Conservation (phyloP, 768 basidiomycete species). For the Tylopilus intermedius region DNA sequence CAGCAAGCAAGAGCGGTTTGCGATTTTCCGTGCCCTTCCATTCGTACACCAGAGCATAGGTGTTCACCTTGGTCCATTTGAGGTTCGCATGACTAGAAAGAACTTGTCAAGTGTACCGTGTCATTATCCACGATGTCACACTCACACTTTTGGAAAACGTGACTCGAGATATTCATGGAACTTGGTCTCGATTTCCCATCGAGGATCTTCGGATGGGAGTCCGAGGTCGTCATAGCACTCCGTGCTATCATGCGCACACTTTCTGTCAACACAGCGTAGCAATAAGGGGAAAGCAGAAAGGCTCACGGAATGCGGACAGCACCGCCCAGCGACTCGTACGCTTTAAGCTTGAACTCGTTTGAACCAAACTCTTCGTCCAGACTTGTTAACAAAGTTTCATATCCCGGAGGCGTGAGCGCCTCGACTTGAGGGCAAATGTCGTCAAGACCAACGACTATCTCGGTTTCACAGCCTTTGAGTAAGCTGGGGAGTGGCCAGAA, state of each 20-base stretch:
- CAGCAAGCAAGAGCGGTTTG: slow-evolving; percentile 52
- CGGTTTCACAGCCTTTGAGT: background rate
- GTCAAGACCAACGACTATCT: background rate
- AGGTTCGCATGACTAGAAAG: slow-evolving; percentile 42
- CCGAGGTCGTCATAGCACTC: slow-evolving; percentile 50
- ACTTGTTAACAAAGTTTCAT: slow-evolving; percentile 17
- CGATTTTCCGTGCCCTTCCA: slow-evolving; percentile 51
- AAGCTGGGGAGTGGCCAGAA: slow-evolving; percentile 2
- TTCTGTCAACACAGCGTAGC: background rate
- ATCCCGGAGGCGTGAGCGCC: slow-evolving; percentile 9
- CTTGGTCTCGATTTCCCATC: slow-evolving; percentile 31
- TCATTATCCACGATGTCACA: slow-evolving; percentile 1
- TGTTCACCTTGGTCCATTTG: slow-evolving; percentile 52
- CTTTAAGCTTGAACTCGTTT: slow-evolving; percentile 25
- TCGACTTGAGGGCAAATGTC: slow-evolving; percentile 27
- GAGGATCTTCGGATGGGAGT: slow-evolving; percentile 42
- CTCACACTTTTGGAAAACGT: slow-evolving; percentile 60
- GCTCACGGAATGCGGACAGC: slow-evolving; percentile 33
- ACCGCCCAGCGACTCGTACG: slow-evolving; percentile 32
- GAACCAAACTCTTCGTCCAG: slow-evolving; percentile 25
- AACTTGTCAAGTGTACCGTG: background rate
- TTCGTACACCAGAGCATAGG: slow-evolving; percentile 55
- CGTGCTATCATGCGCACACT: slow-evolving; percentile 35
- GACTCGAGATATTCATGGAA: slow-evolving; percentile 26
- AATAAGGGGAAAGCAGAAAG: background rate